Base-by-base conservation (phyloP, 768 basidiomycete species). In the Mycena sanguinolenta region DNA sequence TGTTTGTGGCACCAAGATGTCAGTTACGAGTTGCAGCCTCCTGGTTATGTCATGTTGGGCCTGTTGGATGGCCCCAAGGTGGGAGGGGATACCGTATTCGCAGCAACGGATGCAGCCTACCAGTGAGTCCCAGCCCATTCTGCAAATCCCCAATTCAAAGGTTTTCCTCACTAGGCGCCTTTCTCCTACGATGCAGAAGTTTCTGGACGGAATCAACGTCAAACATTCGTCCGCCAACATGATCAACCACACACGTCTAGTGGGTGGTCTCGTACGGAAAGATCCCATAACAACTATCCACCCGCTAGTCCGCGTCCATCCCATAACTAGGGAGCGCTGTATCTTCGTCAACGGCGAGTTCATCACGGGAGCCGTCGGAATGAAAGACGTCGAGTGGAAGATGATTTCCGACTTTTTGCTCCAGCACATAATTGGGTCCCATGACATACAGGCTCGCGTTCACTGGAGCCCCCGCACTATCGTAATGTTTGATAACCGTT, bases 301-400 rank as follows among this genome's bases (percentile, higher is more conserved):
- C 49, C 79, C 78, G 3, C 69, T 79, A 27, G 70, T 79, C 32
- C 76, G 77, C 19, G 73, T 79, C 4, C 78, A 79, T 57, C 77
- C 78, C 5, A 74, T 79, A 2, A 78, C 78, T 6, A 67, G 69
- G 2, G 76, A 74, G 32, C 73, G 71, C 55, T 76, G 74, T 50
- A 42, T 79, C n/a, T 78, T 78, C 59, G 65, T 79, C 27, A 79
- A 79, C 67, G 76, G 74, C 0, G 78, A 76, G 34, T 79, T 78
- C 42, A 77, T 76, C 44, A 75, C 72, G 23, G 58, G 69, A 2
- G 72, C 78, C 17, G 69, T 75, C 16, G 77, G 75, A 13, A 63
- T 78, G 50, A 79, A 79, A 67, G 75, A 78, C 21, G 65, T 60
- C 28, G 77, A 79, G 54, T 74, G 67, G 32, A 44, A 44, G 42